Conservation (phyloP, 192 early-diverging fungal genomes). For the Linnemannia hyalina region DNA sequence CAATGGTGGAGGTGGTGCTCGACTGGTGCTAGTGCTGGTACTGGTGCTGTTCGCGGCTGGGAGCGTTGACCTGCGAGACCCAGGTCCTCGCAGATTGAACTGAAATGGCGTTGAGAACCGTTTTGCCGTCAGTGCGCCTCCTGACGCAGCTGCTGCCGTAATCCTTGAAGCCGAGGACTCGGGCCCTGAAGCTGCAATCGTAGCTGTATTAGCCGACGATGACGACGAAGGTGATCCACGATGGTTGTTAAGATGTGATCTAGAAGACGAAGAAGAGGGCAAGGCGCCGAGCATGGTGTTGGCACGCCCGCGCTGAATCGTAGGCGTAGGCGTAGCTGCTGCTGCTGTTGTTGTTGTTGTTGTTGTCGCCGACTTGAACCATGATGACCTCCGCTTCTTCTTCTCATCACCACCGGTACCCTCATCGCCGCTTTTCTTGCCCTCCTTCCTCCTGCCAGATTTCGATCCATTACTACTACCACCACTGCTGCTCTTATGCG, state of each 20-base stretch:
- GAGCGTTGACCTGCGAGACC: background rate
- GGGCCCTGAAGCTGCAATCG: background rate
- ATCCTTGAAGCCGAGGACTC: background rate
- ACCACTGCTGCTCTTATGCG: background rate
- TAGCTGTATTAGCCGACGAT: background rate
- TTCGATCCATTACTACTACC: background rate
- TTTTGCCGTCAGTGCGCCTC: background rate
- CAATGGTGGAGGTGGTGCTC: background rate
- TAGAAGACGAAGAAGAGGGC: background rate
- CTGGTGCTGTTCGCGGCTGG: background rate
- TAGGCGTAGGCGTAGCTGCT: no score
- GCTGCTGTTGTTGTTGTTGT: no score
- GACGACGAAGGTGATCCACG: background rate
- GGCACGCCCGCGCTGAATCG: background rate
- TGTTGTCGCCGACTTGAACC: background rate
- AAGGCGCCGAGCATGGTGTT: background rate
- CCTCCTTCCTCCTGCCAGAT: background rate
- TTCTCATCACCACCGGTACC: background rate
- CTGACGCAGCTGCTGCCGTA: background rate
- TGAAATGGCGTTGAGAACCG: slow-evolving; percentile 1
- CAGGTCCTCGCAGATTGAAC: background rate
- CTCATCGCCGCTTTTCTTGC: background rate
- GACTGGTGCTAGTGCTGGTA: background rate
- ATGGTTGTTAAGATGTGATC: background rate
- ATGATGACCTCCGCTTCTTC: background rate